These are phyloP conservation scores for Barnettozyma hawaiiensis DNA, from an alignment of 1,139 yeast species.

Conservation along the genomic window DNA sequence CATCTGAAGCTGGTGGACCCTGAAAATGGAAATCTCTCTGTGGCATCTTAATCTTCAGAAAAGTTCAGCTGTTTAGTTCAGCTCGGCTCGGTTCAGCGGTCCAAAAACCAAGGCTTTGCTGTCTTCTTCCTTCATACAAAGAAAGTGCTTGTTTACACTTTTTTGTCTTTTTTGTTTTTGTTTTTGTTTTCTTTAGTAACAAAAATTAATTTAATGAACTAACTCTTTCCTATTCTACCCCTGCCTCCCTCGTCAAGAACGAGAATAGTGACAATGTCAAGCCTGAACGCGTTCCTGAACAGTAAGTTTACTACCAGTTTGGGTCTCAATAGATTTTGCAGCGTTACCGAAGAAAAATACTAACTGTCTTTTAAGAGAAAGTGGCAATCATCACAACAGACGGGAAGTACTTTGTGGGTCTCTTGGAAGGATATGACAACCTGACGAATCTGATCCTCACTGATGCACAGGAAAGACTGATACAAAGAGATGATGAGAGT, in stretches of 20 bases:
- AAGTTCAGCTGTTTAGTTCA: not conserved
- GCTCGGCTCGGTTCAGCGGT: too few species aligned
- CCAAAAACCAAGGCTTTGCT: too few species aligned
- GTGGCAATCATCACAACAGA: conserved; percentile 81
- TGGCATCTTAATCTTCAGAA: not conserved
- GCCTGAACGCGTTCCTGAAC: conserved; percentile 20
- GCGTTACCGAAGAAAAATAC: conserved; percentile 12
- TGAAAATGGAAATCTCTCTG: conserved; percentile 3
- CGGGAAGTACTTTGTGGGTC: conserved; percentile 66
- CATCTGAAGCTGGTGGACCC: not conserved
- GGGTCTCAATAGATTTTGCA: not conserved
- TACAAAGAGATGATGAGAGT: conserved; percentile 37
- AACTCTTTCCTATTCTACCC: too few species aligned
- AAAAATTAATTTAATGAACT: too few species aligned
- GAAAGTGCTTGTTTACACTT: not conserved
- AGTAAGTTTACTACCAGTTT: conserved; percentile 14
- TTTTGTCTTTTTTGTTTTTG: not conserved
- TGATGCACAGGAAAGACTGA: conserved; percentile 49
- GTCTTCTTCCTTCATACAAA: not conserved
- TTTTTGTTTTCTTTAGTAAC: not conserved
- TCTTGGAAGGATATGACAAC: conserved; percentile 75
- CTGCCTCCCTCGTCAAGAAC: too few species aligned
- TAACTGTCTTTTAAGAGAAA: conserved; percentile 17
- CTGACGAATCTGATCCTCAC: conserved; percentile 68
- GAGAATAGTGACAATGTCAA: conserved; percentile 21